Percentiles rank a stretch among this genome's conserved stretches.
These are phyloP conservation scores for Nannizzia gypsea DNA, from an alignment of 2,329 filamentous ascomycete genomes.

Conservation along the genomic window DNA sequence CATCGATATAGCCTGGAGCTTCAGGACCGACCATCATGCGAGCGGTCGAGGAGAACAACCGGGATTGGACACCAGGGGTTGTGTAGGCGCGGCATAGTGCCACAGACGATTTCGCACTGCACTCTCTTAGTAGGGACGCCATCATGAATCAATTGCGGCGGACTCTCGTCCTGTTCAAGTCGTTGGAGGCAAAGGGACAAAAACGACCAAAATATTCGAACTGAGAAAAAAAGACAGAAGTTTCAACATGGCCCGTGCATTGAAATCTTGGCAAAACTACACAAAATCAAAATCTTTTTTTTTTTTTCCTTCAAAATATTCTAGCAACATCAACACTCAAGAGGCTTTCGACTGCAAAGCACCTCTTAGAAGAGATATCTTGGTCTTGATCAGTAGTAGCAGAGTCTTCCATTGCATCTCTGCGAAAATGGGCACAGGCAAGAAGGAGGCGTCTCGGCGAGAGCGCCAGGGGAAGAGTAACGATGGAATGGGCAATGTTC, in stretches of 20 bases:
- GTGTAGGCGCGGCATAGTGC: constrained; percentile 28
- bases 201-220: constrained; percentile 21
- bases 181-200: background rate
- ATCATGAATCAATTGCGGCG: constrained; percentile 5
- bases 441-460: constrained; percentile 79
- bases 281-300: constrained; percentile 19
- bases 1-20: constrained; percentile 74
- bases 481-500: constrained; percentile 85
- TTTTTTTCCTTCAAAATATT: constrained; percentile 19
- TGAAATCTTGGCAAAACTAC: constrained; percentile 11
- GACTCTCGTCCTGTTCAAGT: background rate
- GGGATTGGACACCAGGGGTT: constrained; percentile 26
- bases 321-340: background rate
- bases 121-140: constrained; percentile 11
- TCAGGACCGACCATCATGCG: constrained; percentile 48
- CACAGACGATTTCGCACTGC: constrained; percentile 18
- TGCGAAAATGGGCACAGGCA: constrained; percentile 66
- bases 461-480: constrained; percentile 72
- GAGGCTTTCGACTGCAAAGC: background rate
- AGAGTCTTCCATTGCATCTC: constrained; percentile 11
- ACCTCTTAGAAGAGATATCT: background rate
- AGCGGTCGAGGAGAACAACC: constrained; percentile 29
- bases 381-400: constrained; percentile 9
- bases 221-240: constrained; percentile 8
- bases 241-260: constrained; percentile 13